phyloP scores from a whole-genome alignment of 2,329 filamentous ascomycete species.

The Fusarium sp. region DNA sequence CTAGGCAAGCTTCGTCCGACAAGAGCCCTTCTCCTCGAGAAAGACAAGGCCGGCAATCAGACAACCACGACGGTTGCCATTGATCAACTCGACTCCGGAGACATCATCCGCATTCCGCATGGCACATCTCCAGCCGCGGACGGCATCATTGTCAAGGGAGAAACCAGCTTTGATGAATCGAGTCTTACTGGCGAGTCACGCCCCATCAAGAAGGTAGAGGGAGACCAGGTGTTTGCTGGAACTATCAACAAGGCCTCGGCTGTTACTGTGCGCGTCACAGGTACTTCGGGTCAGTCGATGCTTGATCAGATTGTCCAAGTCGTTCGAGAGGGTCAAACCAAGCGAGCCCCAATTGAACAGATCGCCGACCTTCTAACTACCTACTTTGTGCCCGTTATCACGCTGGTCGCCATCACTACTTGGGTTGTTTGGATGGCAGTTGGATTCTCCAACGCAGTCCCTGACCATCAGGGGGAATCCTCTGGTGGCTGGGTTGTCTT shows the following conservation, averaged over 20 bases:
- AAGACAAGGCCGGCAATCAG: constrained; percentile 54
- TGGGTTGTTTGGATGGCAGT: constrained; percentile 81
- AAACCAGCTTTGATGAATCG: constrained; percentile 87
- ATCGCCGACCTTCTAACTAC: constrained; percentile 81
- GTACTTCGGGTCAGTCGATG: constrained; percentile 79
- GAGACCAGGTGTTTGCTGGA: constrained; percentile 79
- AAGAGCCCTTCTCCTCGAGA: constrained; percentile 79
- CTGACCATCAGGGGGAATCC: constrained; percentile 69
- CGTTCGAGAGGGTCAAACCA: constrained; percentile 84
- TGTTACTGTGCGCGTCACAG: constrained; percentile 75
- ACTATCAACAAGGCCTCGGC: constrained; percentile 81
- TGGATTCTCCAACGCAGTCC: constrained; percentile 72
- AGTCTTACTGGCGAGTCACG: constrained; percentile 87
- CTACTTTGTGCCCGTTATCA: constrained; percentile 84
- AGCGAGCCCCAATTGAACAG: constrained; percentile 81
- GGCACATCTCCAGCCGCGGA: constrained; percentile 90
- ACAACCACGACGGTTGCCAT: constrained; percentile 65
- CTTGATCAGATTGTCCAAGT: constrained; percentile 84
- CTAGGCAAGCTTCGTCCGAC: constrained; percentile 84
- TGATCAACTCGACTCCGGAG: constrained; percentile 82
- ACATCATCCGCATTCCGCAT: constrained; percentile 81
- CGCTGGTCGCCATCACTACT: constrained; percentile 77
- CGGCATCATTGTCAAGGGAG: constrained; percentile 75
- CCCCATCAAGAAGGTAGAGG: constrained; percentile 73
- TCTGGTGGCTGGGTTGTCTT: constrained; percentile 80